Conservation (phyloP, 148 eudicot genomes). For the Heliosperma pusillum region DNA sequence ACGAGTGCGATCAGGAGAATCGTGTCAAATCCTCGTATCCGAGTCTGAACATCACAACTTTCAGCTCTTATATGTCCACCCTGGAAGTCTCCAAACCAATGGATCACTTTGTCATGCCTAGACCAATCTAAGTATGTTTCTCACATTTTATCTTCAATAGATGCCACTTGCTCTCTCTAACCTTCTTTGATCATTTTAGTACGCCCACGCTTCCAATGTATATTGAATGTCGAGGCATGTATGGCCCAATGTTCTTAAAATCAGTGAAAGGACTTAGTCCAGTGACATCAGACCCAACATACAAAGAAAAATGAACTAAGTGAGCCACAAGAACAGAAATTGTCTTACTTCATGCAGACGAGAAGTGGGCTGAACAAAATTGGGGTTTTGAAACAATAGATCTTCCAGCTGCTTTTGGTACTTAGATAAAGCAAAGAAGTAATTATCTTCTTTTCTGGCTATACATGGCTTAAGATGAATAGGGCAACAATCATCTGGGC, state of each 20-base stretch:
- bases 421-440: slow-evolving; percentile 91
- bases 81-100: not conserved
- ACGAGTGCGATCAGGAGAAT: no score
- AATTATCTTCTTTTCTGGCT: slow-evolving; percentile 82
- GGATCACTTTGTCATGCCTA: not conserved
- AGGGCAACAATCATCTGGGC: slow-evolving; percentile 69
- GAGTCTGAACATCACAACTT: no score
- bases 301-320: not conserved
- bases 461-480: slow-evolving; percentile 91
- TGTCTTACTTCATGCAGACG: slow-evolving; percentile 82
- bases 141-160: not conserved
- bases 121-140: not conserved
- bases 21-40: no score
- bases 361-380: slow-evolving; percentile 81
- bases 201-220: not conserved
- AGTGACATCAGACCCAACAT: not conserved
- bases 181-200: not conserved
- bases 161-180: not conserved
- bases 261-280: not conserved
- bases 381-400: slow-evolving; percentile 51
- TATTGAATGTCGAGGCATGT: not conserved
- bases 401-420: slow-evolving; percentile 85
- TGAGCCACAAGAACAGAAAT: slow-evolving; percentile 5
- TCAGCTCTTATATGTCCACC: not conserved
- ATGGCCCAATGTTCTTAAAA: not conserved